Percentiles rank a stretch among this genome's conserved stretches.
phyloP scores from a whole-genome alignment of 2,329 filamentous ascomycete genomes.

The Sarocladium kiliense region DNA sequence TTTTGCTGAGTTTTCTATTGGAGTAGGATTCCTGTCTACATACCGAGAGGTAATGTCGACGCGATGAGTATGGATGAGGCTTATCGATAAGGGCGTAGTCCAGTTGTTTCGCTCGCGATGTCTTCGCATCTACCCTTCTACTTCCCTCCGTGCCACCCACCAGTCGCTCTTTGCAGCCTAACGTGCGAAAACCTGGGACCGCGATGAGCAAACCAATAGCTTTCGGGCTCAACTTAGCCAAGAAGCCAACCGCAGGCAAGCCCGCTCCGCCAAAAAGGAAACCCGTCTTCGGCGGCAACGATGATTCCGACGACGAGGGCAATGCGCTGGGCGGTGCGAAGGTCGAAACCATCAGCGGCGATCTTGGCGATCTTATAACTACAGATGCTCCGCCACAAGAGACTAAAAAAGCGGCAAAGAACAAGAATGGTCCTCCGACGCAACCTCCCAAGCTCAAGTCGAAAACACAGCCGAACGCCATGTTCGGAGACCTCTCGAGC shows the following conservation, averaged over 20 bases:
- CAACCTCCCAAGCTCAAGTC: slow-evolving; percentile 39
- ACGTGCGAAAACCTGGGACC: neutral
- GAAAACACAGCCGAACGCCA: slow-evolving; percentile 35
- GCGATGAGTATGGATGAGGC: too few species aligned
- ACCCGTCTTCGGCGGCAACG: slow-evolving; percentile 54
- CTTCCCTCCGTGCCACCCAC: neutral
- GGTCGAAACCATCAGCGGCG: slow-evolving; percentile 57
- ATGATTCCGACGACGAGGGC: slow-evolving; percentile 49
- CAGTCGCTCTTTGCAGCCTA: too few species aligned
- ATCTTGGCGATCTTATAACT: slow-evolving; percentile 46
- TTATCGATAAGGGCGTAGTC: slow-evolving; percentile 11
- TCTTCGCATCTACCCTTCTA: neutral
- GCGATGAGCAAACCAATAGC: slow-evolving; percentile 44
- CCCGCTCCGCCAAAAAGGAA: slow-evolving; percentile 45
- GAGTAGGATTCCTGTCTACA: too few species aligned
- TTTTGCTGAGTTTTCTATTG: too few species aligned
- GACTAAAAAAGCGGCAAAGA: slow-evolving; percentile 24
- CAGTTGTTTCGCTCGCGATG: neutral
- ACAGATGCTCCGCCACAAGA: slow-evolving; percentile 13
- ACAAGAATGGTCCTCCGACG: slow-evolving; percentile 25
- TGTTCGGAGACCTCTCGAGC: slow-evolving; percentile 63
- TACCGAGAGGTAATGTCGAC: too few species aligned
- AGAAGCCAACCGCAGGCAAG: slow-evolving; percentile 49
- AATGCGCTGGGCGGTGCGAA: slow-evolving; percentile 23
- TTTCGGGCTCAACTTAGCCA: slow-evolving; percentile 55